These are phyloP conservation scores for Mycena sanguinolenta DNA, from an alignment of 768 basidiomycete species.

Conservation along the genomic window DNA sequence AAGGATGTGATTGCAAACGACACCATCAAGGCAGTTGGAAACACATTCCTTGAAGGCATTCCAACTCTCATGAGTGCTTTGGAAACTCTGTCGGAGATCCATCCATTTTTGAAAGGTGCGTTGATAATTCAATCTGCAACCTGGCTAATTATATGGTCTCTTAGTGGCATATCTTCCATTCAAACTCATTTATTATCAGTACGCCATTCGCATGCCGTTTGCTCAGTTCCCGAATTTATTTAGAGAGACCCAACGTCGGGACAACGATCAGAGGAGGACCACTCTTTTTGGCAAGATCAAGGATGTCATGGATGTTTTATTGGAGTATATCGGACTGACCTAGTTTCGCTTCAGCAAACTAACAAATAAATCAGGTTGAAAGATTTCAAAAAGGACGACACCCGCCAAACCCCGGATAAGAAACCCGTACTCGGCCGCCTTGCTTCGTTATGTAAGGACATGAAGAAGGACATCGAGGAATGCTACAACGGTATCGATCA, in stretches of 20 bases:
- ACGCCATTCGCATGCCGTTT: neutral
- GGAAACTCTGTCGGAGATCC: slow-evolving; percentile 24
- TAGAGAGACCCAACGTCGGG: slow-evolving; percentile 26
- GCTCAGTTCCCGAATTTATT: neutral
- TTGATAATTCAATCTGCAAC: neutral
- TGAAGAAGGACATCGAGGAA: slow-evolving; percentile 30
- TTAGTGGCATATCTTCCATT: slow-evolving; percentile 30
- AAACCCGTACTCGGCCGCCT: slow-evolving; percentile 26
- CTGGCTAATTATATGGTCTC: neutral
- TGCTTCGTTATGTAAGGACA: slow-evolving; percentile 15
- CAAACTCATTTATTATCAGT: slow-evolving; percentile 31
- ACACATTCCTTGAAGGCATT: slow-evolving; percentile 26
- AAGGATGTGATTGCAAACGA: slow-evolving; percentile 7
- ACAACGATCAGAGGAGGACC: slow-evolving; percentile 22
- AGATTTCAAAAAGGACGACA: slow-evolving; percentile 17
- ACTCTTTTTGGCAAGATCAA: slow-evolving; percentile 26
- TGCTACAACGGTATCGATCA: slow-evolving; percentile 27
- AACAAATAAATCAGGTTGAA: slow-evolving; percentile 17
- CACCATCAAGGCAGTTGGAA: slow-evolving; percentile 12
- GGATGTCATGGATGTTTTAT: slow-evolving; percentile 25
- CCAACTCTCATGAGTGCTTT: slow-evolving; percentile 25
- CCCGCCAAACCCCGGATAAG: slow-evolving; percentile 16
- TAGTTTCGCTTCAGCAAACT: neutral
- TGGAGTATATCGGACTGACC: slow-evolving; percentile 7
- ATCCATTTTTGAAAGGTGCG: slow-evolving; percentile 31